Percentiles rank a stretch among this genome's conserved stretches.
phyloP scores from a whole-genome alignment of 2,329 filamentous ascomycete genomes.

The Neurospora sp. region DNA sequence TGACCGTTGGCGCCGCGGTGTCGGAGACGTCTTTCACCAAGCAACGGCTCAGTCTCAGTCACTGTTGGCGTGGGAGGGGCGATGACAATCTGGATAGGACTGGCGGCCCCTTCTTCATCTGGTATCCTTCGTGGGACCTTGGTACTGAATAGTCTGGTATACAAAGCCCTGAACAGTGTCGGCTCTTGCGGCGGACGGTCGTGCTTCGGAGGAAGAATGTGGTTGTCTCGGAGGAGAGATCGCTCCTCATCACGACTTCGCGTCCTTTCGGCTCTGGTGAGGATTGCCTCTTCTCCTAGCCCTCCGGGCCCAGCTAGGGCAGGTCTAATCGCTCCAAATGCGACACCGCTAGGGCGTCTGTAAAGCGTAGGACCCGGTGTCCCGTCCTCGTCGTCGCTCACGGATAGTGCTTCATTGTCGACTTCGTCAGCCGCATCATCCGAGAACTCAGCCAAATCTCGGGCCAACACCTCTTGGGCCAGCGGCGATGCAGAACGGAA shows the following conservation, averaged over 20 bases:
- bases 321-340: slow-evolving; percentile 60
- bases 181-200: slow-evolving; percentile 19
- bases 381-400: slow-evolving; percentile 22
- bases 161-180: slow-evolving; percentile 29
- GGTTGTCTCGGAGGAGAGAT: slow-evolving; percentile 50
- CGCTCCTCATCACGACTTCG: slow-evolving; percentile 19
- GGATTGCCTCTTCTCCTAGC: slow-evolving; percentile 30
- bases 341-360: slow-evolving; percentile 66
- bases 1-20: slow-evolving; percentile 3
- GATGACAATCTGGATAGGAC: slow-evolving; percentile 27
- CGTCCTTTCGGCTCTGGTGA: slow-evolving; percentile 40
- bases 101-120: slow-evolving; percentile 28
- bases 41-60: slow-evolving; percentile 32
- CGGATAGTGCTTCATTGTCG: slow-evolving; percentile 21
- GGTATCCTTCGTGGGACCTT: slow-evolving; percentile 32
- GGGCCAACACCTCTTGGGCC: slow-evolving; percentile 54
- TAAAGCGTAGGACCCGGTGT: slow-evolving; percentile 46
- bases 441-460: slow-evolving; percentile 55
- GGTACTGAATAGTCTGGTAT: slow-evolving; percentile 42
- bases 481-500: slow-evolving; percentile 54
- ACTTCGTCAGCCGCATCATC: slow-evolving; percentile 38
- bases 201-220: slow-evolving; percentile 54
- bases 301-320: slow-evolving; percentile 52
- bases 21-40: slow-evolving; percentile 13
- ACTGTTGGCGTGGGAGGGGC: slow-evolving; percentile 21